Conservation (phyloP, 1,284 basidiomycete species). For the Fistulinella cinereoalba region DNA sequence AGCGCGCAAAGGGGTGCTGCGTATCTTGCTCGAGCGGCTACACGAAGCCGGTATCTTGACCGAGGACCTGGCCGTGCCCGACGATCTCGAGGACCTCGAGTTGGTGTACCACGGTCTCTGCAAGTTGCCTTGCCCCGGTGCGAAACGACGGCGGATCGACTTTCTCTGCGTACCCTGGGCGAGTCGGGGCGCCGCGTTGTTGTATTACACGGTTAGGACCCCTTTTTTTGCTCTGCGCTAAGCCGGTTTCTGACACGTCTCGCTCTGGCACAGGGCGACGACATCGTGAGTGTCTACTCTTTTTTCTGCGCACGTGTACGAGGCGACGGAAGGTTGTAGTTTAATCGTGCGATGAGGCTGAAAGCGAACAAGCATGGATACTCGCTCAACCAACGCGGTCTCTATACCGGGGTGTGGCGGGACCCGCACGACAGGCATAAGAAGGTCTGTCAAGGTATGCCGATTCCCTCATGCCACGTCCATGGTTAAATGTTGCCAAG, state of each 20-base stretch:
- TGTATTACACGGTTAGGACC: constrained; percentile 80
- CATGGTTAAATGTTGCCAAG: constrained; percentile 39
- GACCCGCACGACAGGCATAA: constrained; percentile 57
- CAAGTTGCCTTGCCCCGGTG: constrained; percentile 39
- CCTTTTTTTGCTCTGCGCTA: background rate
- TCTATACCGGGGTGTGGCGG: constrained; percentile 72
- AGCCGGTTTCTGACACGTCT: background rate
- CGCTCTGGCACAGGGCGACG: constrained; percentile 60
- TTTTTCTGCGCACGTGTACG: background rate
- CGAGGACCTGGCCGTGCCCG: constrained; percentile 73
- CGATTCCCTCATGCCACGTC: background rate
- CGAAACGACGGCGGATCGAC: constrained; percentile 75
- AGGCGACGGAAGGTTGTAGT: constrained; percentile 44
- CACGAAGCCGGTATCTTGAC: constrained; percentile 61
- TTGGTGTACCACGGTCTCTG: constrained; percentile 81
- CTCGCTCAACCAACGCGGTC: constrained; percentile 82
- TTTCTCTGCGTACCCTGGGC: constrained; percentile 76
- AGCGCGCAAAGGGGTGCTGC: constrained; percentile 49
- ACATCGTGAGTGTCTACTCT: constrained; percentile 61
- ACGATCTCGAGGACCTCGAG: constrained; percentile 66
- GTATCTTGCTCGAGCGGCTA: constrained; percentile 56
- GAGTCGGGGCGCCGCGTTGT: constrained; percentile 75
- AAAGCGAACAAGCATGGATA: constrained; percentile 82
- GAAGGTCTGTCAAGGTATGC: constrained; percentile 59
- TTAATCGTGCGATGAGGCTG: constrained; percentile 84